A percentile compares a stretch with the other conserved stretches of the same genome.
These are phyloP conservation scores for Euphorbia peplus DNA, from an alignment of 345 rosid genomes.

Conservation along the genomic window DNA sequence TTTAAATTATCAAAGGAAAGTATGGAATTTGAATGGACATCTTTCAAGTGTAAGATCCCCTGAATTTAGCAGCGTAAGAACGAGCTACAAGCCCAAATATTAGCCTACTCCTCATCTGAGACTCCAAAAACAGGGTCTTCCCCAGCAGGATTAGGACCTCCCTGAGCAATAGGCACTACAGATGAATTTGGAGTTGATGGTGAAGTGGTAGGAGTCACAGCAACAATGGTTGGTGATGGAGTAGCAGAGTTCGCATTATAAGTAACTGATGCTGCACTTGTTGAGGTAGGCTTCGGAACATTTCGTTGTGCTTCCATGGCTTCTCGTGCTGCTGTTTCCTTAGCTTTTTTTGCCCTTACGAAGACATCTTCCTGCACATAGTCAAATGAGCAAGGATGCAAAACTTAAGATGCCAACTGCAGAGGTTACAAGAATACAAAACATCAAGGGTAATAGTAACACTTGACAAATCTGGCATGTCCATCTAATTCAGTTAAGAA, in stretches of 20 bases:
- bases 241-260: conserved; percentile 10
- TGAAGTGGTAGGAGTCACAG: conserved; percentile 11
- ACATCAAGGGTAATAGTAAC: neutral
- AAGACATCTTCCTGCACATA: conserved; percentile 68
- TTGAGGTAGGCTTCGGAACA: conserved; percentile 33
- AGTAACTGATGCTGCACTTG: conserved; percentile 17
- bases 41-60: neutral
- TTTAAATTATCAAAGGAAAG: neutral
- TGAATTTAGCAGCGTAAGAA: neutral
- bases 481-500: neutral
- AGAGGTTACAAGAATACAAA: neutral
- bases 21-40: neutral
- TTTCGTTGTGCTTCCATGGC: conserved; percentile 52
- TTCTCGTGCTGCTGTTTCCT: conserved; percentile 78
- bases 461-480: neutral
- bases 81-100: neutral
- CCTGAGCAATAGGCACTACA: conserved; percentile 6
- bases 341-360: conserved; percentile 75
- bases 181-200: conserved; percentile 13
- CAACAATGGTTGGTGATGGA: conserved; percentile 16
- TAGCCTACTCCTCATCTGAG: conserved; percentile 12
- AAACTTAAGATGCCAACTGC: neutral
- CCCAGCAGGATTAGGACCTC: conserved; percentile 15
- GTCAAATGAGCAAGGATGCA: neutral
- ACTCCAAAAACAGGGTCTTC: conserved; percentile 19